Conservation (phyloP, 2,329 filamentous ascomycete genomes). For the Colletotrichum salicis region DNA sequence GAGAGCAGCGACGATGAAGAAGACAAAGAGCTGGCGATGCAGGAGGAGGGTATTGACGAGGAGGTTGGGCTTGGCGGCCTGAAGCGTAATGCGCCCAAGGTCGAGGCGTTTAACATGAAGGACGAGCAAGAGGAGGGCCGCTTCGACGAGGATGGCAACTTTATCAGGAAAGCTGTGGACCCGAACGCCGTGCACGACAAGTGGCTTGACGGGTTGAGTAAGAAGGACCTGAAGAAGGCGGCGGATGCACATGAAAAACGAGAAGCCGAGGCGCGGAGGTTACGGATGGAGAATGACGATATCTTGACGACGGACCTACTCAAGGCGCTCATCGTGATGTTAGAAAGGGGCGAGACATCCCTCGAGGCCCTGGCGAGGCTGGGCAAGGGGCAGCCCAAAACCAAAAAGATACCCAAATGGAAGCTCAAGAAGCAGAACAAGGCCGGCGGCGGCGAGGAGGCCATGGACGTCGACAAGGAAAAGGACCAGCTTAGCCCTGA, state of each 20-base stretch:
- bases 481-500: slow-evolving; percentile 70
- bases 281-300: slow-evolving; percentile 78
- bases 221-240: slow-evolving; percentile 91
- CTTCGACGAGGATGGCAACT: slow-evolving; percentile 93
- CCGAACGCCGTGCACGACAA: slow-evolving; percentile 90
- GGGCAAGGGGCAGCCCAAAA: slow-evolving; percentile 71
- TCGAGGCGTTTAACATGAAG: slow-evolving; percentile 96
- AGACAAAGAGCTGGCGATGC: slow-evolving; percentile 78
- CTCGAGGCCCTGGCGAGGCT: slow-evolving; percentile 88
- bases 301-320: slow-evolving; percentile 80
- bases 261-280: slow-evolving; percentile 78
- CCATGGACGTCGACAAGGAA: slow-evolving; percentile 77
- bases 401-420: slow-evolving; percentile 70
- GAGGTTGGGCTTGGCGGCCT: slow-evolving; percentile 91
- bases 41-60: slow-evolving; percentile 83
- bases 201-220: slow-evolving; percentile 92
- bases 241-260: slow-evolving; percentile 88
- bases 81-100: slow-evolving; percentile 91
- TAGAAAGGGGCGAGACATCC: slow-evolving; percentile 86
- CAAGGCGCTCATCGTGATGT: slow-evolving; percentile 73
- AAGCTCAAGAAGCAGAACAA: slow-evolving; percentile 76
- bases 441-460: slow-evolving; percentile 53
- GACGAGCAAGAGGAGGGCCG: slow-evolving; percentile 90
- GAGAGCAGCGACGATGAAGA: slow-evolving; percentile 71
- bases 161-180: slow-evolving; percentile 86